Evolutionary conservation across 2,329 filamentous ascomycete species (phyloP).

Genomic region (Ceratocystis cubensis): DNA sequence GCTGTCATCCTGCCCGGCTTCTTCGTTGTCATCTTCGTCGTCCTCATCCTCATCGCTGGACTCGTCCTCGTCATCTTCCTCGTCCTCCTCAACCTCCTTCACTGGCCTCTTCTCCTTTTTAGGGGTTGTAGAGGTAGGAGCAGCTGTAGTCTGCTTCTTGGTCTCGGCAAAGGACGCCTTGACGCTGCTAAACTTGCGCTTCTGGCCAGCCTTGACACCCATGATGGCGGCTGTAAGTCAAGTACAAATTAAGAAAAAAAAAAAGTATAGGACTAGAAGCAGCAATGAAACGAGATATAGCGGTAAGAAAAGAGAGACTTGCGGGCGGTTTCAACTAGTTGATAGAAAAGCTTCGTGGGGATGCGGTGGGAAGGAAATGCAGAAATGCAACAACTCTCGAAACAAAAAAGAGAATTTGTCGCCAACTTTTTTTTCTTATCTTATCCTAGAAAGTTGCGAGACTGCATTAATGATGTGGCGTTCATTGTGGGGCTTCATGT

Average conservation of each 20-base stretch:
- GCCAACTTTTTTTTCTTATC: conserved; percentile 22
- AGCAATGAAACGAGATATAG: conserved; percentile 2
- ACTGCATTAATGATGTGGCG: background rate
- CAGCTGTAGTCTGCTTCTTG: conserved; percentile 22
- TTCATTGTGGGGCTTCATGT: background rate
- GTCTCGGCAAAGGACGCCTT: conserved; percentile 23
- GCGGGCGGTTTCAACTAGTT: too few species aligned
- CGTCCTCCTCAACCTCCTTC: conserved; percentile 22
- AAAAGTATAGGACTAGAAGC: background rate
- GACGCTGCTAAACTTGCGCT: conserved; percentile 30
- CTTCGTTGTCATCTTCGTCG: conserved; percentile 23
- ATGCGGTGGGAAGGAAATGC: background rate
- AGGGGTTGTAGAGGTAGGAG: conserved; percentile 22
- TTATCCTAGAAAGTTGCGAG: conserved; percentile 17
- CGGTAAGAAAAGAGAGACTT: background rate
- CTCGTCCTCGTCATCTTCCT: conserved; percentile 22
- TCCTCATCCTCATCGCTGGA: conserved; percentile 23
- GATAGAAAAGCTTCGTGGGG: too few species aligned
- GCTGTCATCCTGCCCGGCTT: conserved; percentile 15
- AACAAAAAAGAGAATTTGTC: background rate
- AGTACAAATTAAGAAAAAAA: conserved; percentile 1
- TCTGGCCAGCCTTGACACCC: conserved; percentile 26
- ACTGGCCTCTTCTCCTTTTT: conserved; percentile 29
- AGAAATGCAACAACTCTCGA: background rate
- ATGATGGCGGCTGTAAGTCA: conserved; percentile 19